phyloP scores from a whole-genome alignment of 2,329 filamentous ascomycete genomes.

The Oidium heveae region DNA sequence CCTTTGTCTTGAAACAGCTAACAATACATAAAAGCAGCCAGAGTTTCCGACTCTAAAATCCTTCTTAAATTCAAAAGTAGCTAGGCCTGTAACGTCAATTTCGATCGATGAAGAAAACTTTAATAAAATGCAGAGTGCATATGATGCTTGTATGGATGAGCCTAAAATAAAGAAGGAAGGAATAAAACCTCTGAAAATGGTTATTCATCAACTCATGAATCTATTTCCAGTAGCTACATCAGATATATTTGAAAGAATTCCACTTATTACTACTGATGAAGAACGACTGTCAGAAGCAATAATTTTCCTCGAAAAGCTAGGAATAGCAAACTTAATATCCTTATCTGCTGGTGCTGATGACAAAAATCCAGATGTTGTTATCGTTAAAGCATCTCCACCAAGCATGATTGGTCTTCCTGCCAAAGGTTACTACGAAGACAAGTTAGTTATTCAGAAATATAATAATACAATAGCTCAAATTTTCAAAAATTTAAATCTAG shows the following conservation, averaged over 20 bases:
- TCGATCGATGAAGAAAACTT: constrained; percentile 36
- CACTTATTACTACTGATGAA: constrained; percentile 10
- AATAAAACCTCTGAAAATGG: constrained; percentile 25
- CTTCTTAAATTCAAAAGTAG: neutral
- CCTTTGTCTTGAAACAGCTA: neutral
- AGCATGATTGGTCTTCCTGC: constrained; percentile 30
- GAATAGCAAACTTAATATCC: constrained; percentile 16
- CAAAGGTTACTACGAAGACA: constrained; percentile 33
- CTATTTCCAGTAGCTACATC: constrained; percentile 17
- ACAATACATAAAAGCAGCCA: constrained; percentile 19
- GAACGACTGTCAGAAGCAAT: constrained; percentile 20
- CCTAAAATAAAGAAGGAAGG: constrained; percentile 28
- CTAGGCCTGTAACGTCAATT: constrained; percentile 11
- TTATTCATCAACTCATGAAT: constrained; percentile 26
- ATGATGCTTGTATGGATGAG: constrained; percentile 40
- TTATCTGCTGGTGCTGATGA: constrained; percentile 11
- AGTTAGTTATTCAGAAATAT: constrained; percentile 26
- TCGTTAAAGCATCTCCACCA: constrained; percentile 21
- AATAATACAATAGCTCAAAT: constrained; percentile 16
- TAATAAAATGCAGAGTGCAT: constrained; percentile 35
- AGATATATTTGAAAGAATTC: constrained; percentile 1
- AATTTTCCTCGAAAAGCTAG: constrained; percentile 21
- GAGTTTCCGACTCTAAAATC: constrained; percentile 21
- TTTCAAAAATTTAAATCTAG: constrained; percentile 8
- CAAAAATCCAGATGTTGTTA: constrained; percentile 27